Evolutionary conservation across 352 stramenopile species (phyloP).

Genomic region (Blastocystis sp.): DNA sequence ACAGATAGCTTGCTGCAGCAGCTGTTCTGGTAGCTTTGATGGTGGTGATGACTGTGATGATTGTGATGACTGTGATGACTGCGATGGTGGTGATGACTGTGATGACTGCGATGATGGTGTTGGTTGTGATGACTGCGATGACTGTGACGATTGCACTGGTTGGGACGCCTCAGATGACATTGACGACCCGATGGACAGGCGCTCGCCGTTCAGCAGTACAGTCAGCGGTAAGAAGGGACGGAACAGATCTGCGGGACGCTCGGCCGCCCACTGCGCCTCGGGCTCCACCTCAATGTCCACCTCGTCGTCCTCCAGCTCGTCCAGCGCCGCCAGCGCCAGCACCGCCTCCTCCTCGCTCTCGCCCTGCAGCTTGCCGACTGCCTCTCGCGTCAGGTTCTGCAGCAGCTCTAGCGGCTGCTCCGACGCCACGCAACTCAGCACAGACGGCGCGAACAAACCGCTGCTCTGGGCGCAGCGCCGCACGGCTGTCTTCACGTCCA

Average conservation of each 20-base stretch:
- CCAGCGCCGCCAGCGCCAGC: background rate
- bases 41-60: background rate
- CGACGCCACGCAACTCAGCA: background rate
- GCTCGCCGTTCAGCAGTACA: background rate
- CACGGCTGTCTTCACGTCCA: background rate
- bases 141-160: background rate
- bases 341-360: background rate
- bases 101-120: background rate
- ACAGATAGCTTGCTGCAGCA: background rate
- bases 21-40: too few species aligned
- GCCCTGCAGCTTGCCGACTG: background rate
- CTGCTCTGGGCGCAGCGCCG: background rate
- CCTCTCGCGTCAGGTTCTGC: slow-evolving; percentile 23
- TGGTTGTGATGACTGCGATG: background rate
- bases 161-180: too few species aligned
- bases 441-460: background rate
- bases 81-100: background rate
- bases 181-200: background rate
- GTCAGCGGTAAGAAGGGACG: background rate
- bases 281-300: background rate
- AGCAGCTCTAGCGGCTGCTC: background rate
- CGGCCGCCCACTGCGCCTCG: background rate
- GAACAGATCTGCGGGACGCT: background rate
- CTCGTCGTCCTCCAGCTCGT: slow-evolving; percentile 2
- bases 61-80: background rate